Evolutionary conservation across 441 rosid species (phyloP).

Genomic region (Erodium moschatum): DNA sequence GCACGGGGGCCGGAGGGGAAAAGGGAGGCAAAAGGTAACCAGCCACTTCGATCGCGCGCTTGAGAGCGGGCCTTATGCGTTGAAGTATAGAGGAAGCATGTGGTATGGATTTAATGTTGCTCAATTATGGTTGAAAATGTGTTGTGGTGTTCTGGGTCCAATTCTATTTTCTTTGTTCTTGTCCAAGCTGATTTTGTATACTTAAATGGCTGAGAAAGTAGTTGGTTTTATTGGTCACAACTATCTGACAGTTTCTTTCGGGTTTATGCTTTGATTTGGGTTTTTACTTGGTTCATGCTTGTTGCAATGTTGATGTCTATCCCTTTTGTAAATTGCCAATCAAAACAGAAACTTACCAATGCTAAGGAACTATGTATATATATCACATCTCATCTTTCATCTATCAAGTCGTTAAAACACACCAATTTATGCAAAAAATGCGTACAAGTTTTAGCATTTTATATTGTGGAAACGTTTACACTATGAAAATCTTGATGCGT

Average conservation of each 20-base stretch:
- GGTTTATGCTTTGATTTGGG: background rate
- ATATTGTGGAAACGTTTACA: background rate
- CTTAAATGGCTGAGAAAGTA: too few relatives aligned
- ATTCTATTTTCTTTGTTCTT: too few relatives aligned
- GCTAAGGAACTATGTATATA: background rate
- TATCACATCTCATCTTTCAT: too few relatives aligned
- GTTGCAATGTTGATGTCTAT: too few relatives aligned
- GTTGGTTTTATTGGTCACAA: too few relatives aligned
- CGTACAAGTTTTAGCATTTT: too few relatives aligned
- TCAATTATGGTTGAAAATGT: background rate
- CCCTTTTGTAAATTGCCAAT: too few relatives aligned
- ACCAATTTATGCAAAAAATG: background rate
- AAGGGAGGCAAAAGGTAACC: slow-evolving; percentile 74
- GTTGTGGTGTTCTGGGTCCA: background rate
- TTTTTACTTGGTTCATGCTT: too few relatives aligned
- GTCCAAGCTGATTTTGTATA: too few relatives aligned
- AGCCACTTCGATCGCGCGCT: slow-evolving; percentile 87
- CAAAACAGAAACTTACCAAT: too few relatives aligned
- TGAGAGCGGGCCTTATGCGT: slow-evolving; percentile 89
- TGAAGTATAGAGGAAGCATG: slow-evolving; percentile 94
- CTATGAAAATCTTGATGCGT: background rate
- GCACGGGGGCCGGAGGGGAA: slow-evolving; percentile 93
- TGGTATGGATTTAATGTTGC: slow-evolving; percentile 36
- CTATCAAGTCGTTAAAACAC: background rate
- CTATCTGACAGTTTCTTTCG: background rate